Conservation (phyloP, 352 stramenopile species). For the Pythium monospermum region DNA sequence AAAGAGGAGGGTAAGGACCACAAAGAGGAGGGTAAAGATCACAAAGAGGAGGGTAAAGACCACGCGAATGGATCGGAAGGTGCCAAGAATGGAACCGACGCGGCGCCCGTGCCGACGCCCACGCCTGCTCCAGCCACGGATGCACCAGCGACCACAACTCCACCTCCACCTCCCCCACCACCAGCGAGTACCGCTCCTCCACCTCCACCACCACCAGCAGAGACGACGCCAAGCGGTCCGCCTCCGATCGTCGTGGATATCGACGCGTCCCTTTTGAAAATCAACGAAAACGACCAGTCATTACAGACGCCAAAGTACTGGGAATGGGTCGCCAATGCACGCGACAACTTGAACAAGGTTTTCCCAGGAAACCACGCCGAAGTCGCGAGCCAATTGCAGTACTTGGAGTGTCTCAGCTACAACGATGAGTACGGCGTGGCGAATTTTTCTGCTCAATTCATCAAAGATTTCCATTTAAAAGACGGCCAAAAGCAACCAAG, state of each 20-base stretch:
- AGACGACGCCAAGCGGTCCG: not conserved
- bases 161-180: not conserved
- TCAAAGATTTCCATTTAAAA: slow-evolving; percentile 5
- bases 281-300: slow-evolving; percentile 5
- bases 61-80: not conserved
- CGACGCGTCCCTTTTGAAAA: not conserved
- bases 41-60: too few species aligned
- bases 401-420: slow-evolving; percentile 10
- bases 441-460: slow-evolving; percentile 9
- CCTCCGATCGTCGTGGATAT: not conserved
- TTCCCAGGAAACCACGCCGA: slow-evolving; percentile 7
- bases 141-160: not conserved
- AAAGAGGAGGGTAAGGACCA: too few species aligned
- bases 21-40: too few species aligned
- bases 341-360: not conserved
- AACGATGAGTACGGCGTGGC: slow-evolving; percentile 1
- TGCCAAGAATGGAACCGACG: not conserved
- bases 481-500: not conserved
- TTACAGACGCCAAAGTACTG: slow-evolving; percentile 7
- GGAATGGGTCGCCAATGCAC: not conserved
- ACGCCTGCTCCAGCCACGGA: not conserved
- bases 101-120: not conserved
- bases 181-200: too few species aligned
- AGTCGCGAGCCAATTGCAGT: slow-evolving; percentile 4
- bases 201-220: not conserved